Percentiles rank a stretch among this genome's conserved stretches.
Conservation (phyloP, 805 yeast species). For the Candida lessepsii region DNA sequence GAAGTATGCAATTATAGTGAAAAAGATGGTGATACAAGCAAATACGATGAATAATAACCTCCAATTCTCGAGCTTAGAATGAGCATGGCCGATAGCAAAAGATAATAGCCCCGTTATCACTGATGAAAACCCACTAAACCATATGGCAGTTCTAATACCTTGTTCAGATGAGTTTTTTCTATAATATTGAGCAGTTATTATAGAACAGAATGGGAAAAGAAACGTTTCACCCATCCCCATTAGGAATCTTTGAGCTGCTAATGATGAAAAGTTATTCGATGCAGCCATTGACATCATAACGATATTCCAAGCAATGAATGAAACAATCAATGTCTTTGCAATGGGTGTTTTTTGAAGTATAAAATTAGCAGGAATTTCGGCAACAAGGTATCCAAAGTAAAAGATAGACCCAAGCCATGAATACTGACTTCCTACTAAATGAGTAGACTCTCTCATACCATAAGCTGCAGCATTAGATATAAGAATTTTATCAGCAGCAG, state of each 20-base stretch:
- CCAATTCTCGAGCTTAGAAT: constrained; percentile 53
- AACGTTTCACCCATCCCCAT: constrained; percentile 24
- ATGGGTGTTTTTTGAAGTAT: constrained; percentile 35
- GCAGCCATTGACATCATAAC: constrained; percentile 47
- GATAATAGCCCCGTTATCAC: constrained; percentile 45
- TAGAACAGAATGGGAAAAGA: constrained; percentile 38
- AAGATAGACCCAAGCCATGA: constrained; percentile 50
- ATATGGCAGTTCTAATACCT: constrained; percentile 24
- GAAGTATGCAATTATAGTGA: constrained; percentile 46
- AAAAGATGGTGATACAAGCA: constrained; percentile 55
- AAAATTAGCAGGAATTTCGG: constrained; percentile 38
- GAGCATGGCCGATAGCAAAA: constrained; percentile 30
- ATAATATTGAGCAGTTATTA: constrained; percentile 27
- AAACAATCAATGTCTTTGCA: constrained; percentile 31
- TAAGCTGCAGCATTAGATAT: constrained; percentile 29
- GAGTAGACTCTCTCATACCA: constrained; percentile 31
- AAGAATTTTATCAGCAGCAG: constrained; percentile 29
- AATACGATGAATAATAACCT: constrained; percentile 55
- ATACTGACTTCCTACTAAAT: constrained; percentile 27
- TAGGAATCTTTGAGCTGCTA: constrained; percentile 21
- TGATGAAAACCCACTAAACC: constrained; percentile 48
- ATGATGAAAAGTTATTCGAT: constrained; percentile 39
- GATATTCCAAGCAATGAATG: constrained; percentile 36
- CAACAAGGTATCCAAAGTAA: constrained; percentile 39
- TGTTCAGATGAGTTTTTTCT: constrained; percentile 17